Conservation (phyloP, 2,329 filamentous ascomycete genomes). For the Fusarium sp. region DNA sequence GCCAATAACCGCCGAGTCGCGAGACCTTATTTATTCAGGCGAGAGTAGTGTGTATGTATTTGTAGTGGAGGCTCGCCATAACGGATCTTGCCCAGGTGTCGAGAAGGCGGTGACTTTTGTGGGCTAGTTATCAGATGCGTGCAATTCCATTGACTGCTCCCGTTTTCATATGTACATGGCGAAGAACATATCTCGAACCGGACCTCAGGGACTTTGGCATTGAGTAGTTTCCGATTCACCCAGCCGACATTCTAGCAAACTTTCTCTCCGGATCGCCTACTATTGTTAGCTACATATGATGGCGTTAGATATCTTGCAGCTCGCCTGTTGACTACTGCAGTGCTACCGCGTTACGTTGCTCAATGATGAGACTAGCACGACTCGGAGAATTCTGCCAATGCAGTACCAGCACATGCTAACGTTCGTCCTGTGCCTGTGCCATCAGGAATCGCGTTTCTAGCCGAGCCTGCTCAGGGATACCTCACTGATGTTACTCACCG, state of each 20-base stretch:
- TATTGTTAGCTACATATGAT: not conserved
- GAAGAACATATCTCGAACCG: not conserved
- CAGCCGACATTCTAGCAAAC: not conserved
- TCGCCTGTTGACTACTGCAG: constrained; percentile 6
- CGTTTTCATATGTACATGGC: not conserved
- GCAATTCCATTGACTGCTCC: not conserved
- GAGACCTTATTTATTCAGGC: constrained; percentile 2
- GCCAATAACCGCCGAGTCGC: constrained; percentile 13
- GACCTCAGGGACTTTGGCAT: not conserved
- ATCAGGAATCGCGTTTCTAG: constrained; percentile 26
- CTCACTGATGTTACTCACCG: not conserved
- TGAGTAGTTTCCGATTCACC: not conserved
- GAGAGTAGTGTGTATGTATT: not conserved
- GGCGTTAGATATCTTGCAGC: not conserved
- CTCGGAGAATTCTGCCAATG: constrained; percentile 42
- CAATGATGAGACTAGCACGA: constrained; percentile 27
- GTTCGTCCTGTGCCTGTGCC: constrained; percentile 31
- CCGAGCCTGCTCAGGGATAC: not conserved
- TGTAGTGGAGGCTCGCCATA: not conserved
- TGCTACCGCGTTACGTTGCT: constrained; percentile 25
- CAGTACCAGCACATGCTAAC: constrained; percentile 1
- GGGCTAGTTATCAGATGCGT: not conserved
- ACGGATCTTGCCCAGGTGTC: constrained; percentile 7
- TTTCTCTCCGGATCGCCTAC: not conserved
- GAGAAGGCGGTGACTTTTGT: not conserved